A percentile compares a stretch with the other conserved stretches of the same genome.
Evolutionary conservation across 495 filamentous ascomycete species (phyloP).

Genomic region (Clohesyomyces aquaticus): DNA sequence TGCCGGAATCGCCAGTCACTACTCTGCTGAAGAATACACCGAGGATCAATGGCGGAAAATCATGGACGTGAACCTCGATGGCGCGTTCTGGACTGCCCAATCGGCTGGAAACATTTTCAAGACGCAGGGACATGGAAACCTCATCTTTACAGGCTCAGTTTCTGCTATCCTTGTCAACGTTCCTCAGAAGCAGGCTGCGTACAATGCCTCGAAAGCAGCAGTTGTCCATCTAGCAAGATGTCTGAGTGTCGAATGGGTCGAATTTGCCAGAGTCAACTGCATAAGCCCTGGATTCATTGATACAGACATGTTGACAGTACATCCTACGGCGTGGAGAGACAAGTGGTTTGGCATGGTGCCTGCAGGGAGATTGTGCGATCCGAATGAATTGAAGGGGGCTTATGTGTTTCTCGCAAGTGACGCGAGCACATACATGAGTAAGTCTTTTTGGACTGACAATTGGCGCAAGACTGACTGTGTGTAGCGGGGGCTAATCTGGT

Average conservation of each 20-base stretch:
- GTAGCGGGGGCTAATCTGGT: too few species aligned
- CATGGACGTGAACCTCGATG: neutral
- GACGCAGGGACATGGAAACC: neutral
- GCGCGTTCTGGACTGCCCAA: neutral
- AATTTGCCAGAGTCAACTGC: neutral
- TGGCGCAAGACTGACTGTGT: too few species aligned
- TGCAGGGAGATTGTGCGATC: too few species aligned
- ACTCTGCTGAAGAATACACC: too few species aligned
- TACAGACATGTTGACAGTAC: too few species aligned
- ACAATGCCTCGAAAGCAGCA: constrained; percentile 1
- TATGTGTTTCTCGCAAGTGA: too few species aligned
- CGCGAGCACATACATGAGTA: too few species aligned
- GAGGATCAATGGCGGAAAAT: neutral
- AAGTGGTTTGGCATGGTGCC: too few species aligned
- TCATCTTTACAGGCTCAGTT: neutral
- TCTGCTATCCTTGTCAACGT: neutral
- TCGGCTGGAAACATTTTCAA: neutral
- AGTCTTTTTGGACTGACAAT: too few species aligned
- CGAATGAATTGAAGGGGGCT: too few species aligned
- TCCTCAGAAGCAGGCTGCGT: neutral
- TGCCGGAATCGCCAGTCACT: too few species aligned
- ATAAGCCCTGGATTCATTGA: constrained; percentile 1
- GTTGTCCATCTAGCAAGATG: neutral
- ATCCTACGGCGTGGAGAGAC: too few species aligned
- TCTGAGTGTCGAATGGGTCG: neutral